Conservation (phyloP, 345 rosid genomes). For the Brassica rapa region DNA sequence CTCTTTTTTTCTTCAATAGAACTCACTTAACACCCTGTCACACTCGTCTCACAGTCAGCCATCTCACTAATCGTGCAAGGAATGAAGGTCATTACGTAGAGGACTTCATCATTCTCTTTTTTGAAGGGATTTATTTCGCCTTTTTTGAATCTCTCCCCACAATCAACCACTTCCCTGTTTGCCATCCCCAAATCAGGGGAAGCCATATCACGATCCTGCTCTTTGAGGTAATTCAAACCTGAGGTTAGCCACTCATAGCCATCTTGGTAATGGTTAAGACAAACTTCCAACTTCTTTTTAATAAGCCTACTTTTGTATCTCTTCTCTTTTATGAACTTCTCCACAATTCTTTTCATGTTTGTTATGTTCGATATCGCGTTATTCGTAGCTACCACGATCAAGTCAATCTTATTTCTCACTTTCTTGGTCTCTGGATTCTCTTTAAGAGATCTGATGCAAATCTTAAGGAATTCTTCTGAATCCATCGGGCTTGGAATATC, state of each 20-base stretch:
- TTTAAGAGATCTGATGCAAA: constrained; percentile 41
- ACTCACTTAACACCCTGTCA: background rate
- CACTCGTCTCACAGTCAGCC: background rate
- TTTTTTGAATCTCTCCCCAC: background rate
- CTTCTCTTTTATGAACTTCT: constrained; percentile 12
- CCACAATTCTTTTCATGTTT: constrained; percentile 22
- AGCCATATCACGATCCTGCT: background rate
- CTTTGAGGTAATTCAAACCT: background rate
- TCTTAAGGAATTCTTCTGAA: background rate
- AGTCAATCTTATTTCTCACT: constrained; percentile 22
- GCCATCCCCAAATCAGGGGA: background rate
- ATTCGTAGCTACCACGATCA: constrained; percentile 20
- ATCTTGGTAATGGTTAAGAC: background rate
- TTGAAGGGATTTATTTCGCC: background rate
- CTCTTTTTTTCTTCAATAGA: background rate
- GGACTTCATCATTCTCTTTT: background rate
- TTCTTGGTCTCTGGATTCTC: constrained; percentile 37
- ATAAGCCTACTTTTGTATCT: background rate
- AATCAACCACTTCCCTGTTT: background rate
- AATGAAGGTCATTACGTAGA: background rate
- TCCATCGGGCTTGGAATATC: constrained; percentile 27
- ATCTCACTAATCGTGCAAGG: background rate
- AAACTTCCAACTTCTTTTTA: background rate
- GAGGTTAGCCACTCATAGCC: background rate
- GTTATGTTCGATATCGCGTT: constrained; percentile 38